Conservation (phyloP, 352 stramenopile species). For the Phytophthora syringae region DNA sequence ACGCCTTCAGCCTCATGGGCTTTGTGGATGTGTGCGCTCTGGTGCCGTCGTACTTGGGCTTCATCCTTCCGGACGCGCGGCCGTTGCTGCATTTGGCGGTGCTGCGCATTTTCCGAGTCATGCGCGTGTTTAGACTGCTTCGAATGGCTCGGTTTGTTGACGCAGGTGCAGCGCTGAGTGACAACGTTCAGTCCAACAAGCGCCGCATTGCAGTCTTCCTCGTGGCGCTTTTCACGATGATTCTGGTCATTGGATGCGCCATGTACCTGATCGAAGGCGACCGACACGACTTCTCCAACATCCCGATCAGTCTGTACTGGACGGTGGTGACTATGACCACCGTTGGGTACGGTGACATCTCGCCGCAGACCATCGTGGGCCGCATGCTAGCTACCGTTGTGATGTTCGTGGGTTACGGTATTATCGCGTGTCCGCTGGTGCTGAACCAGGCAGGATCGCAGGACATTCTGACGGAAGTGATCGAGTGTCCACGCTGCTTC, state of each 20-base stretch:
- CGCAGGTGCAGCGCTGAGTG: constrained; percentile 65
- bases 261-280: constrained; percentile 90
- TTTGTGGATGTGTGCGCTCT: constrained; percentile 81
- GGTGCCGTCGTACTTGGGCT: constrained; percentile 76
- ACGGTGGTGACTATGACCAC: constrained; percentile 88
- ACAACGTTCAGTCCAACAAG: constrained; percentile 86
- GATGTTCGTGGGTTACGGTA: constrained; percentile 85
- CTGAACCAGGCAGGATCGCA: constrained; percentile 45
- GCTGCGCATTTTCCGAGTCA: constrained; percentile 81
- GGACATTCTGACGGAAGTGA: constrained; percentile 63
- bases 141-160: constrained; percentile 79
- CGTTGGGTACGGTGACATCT: constrained; percentile 85
- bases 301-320: constrained; percentile 86
- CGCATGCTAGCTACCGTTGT: constrained; percentile 79
- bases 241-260: constrained; percentile 82
- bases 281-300: constrained; percentile 81
- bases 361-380: constrained; percentile 73
- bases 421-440: constrained; percentile 80
- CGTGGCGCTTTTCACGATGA: constrained; percentile 74
- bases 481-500: constrained; percentile 56
- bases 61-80: constrained; percentile 65
- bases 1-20: constrained; percentile 72
- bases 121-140: constrained; percentile 80
- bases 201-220: constrained; percentile 80
- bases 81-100: constrained; percentile 77